Evolutionary conservation across 139 green algal genomes (phyloP), one percentile per base, ranked within the genome.

Genomic region (Edaphochlamys debaryana): DNA sequence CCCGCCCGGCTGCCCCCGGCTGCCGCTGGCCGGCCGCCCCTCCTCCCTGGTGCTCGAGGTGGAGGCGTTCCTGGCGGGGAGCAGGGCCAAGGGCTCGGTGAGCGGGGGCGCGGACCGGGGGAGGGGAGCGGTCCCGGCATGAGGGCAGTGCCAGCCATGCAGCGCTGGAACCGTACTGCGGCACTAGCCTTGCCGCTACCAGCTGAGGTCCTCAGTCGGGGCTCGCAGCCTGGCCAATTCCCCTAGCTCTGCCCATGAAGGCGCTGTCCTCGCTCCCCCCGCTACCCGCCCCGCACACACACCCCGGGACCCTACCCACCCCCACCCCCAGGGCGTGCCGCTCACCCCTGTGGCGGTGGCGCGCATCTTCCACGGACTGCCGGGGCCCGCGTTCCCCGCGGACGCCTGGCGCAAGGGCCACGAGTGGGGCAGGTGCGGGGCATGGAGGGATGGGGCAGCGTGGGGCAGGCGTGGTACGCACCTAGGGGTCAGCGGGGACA

Each of bases 351-450:
- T 86, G 20, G 88, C 87, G 2, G 75, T 96, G 2, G 94, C 94
- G 3, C 83, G 93, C 32, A 88, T 96, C 30, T 69, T 96, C 66
- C 92, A 95, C 37, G 95, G 94, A 0, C 69, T 97, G n/a, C 20
- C 67, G 41, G 90, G 87, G 37, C 90, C 94, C 9, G 92, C 90
- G 42, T 94, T 91, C 63, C 93, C 94, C 0, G 64, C 81, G 0
- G 78, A 89, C 23, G 70, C 70, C 23, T 96, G 92, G 91, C 68
- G 69, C 78, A 94, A 93, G 72, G 73, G 77, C 76, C 80, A 80
- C 15, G 92, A 91, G 63, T 96, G 89, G 89, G 90, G 90, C 42
- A 66, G n/a, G 77, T 81, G 69, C 5, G 69, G 64, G 4, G 60
- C 30, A n/a, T n/a, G n/a, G n/a, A n/a, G n/a, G n/a, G n/a, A n/a